Conservation (phyloP, 2,329 filamentous ascomycete genomes). For the Aspergillus ibericus region DNA sequence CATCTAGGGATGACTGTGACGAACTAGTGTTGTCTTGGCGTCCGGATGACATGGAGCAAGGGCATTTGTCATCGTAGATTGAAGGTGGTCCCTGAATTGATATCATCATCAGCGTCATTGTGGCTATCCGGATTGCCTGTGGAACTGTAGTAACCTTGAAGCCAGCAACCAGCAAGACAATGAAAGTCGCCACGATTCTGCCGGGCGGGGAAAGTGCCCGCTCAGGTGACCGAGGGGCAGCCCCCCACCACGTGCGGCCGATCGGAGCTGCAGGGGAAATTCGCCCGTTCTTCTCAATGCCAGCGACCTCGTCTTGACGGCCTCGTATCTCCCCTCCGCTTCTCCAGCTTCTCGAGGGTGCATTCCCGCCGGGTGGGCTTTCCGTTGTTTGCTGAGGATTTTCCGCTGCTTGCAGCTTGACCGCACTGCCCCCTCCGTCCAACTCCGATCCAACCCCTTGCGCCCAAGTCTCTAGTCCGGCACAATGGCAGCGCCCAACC, state of each 20-base stretch:
- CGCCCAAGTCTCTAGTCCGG: slow-evolving; percentile 4
- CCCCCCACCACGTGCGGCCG: slow-evolving; percentile 14
- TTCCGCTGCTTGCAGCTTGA: background rate
- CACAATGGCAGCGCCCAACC: slow-evolving; percentile 33
- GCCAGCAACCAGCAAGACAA: too few species aligned
- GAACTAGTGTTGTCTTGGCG: background rate
- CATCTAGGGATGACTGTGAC: background rate
- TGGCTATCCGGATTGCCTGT: background rate
- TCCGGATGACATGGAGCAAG: background rate
- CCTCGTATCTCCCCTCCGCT: background rate
- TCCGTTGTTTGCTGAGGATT: slow-evolving; percentile 10
- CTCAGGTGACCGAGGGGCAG: background rate
- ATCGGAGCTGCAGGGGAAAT: slow-evolving; percentile 13
- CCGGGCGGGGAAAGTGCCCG: background rate
- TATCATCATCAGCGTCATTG: background rate
- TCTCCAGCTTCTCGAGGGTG: slow-evolving; percentile 9
- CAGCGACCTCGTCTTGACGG: background rate
- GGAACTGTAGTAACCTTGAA: too few species aligned
- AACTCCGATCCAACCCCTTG: slow-evolving; percentile 1
- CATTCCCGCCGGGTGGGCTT: slow-evolving; percentile 6
- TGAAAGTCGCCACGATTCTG: background rate
- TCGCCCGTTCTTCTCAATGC: background rate
- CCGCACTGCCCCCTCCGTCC: background rate
- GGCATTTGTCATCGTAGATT: background rate
- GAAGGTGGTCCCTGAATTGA: background rate